These are phyloP conservation scores for Neofusicoccum laricinum DNA, from an alignment of 2,329 filamentous ascomycete species.

Conservation along the genomic window DNA sequence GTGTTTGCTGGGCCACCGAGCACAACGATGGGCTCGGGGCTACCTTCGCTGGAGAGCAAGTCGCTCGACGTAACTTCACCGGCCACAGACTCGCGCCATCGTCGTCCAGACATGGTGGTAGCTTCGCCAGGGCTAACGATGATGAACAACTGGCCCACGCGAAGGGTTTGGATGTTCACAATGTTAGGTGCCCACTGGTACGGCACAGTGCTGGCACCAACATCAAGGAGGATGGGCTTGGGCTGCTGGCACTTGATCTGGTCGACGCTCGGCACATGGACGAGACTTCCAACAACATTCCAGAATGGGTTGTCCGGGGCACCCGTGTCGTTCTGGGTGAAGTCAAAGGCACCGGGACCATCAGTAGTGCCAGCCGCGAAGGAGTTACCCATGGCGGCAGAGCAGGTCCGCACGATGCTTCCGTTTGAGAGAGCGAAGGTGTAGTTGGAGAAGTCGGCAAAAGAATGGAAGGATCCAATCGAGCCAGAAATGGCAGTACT, in stretches of 20 bases:
- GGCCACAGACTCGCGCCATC: constrained; percentile 73
- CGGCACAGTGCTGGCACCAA: constrained; percentile 73
- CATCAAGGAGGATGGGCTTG: constrained; percentile 85
- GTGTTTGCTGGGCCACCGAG: constrained; percentile 86
- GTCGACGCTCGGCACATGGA: constrained; percentile 66
- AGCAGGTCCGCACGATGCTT: constrained; percentile 69
- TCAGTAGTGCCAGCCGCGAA: constrained; percentile 93
- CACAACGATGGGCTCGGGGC: constrained; percentile 59
- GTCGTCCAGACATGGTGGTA: constrained; percentile 85
- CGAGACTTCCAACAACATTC: constrained; percentile 68
- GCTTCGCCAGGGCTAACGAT: constrained; percentile 84
- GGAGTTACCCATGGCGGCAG: constrained; percentile 83
- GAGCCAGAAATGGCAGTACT: constrained; percentile 58
- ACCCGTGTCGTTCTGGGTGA: constrained; percentile 80
- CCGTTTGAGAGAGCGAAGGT: constrained; percentile 73
- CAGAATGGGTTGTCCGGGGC: constrained; percentile 78
- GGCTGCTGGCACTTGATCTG: constrained; percentile 74
- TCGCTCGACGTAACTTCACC: constrained; percentile 33
- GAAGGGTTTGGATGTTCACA: constrained; percentile 81
- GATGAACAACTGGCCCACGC: constrained; percentile 80
- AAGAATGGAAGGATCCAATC: constrained; percentile 82
- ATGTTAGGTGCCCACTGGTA: constrained; percentile 91
- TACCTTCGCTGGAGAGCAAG: constrained; percentile 4
- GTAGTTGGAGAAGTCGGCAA: constrained; percentile 76
- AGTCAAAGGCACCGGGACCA: constrained; percentile 87